These are phyloP conservation scores for Nitzschia sp. DNA, from an alignment of 108 stramenopile species.

Conservation along the genomic window DNA sequence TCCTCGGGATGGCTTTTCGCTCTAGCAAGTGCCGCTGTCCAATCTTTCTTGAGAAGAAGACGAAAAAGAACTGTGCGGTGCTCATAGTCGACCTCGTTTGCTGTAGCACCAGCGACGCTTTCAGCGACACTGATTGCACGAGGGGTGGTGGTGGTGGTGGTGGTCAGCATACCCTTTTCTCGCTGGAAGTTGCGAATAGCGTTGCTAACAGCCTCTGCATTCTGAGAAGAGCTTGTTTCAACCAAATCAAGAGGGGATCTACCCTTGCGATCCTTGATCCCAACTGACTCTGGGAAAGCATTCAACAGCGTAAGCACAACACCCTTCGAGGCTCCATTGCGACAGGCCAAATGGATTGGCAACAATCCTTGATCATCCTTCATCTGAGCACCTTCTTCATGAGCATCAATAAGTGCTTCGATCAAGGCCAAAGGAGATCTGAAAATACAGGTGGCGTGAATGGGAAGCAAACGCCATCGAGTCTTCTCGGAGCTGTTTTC, in stretches of 20 bases:
- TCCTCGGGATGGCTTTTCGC: constrained; percentile 70
- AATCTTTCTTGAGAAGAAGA: constrained; percentile 84
- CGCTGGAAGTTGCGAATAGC: constrained; percentile 62
- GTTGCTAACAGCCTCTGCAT: constrained; percentile 71
- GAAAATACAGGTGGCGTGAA: constrained; percentile 82
- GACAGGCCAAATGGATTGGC: constrained; percentile 83
- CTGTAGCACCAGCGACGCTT: not conserved
- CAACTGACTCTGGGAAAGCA: constrained; percentile 64
- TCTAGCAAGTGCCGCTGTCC: constrained; percentile 64
- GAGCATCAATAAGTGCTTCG: constrained; percentile 68
- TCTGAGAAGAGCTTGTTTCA: constrained; percentile 65
- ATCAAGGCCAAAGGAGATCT: constrained; percentile 75
- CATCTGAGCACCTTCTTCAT: constrained; percentile 73
- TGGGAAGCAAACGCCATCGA: constrained; percentile 76
- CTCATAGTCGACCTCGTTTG: constrained; percentile 84
- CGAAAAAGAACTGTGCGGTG: constrained; percentile 84
- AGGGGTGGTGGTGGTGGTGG: not conserved
- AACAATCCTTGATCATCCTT: constrained; percentile 92
- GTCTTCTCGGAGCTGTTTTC: constrained; percentile 58
- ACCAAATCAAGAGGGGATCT: constrained; percentile 74
- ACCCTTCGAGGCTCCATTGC: constrained; percentile 86
- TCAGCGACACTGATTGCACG: not conserved
- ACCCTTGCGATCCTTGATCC: constrained; percentile 79
- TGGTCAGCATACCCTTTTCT: constrained; percentile 23
- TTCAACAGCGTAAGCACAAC: constrained; percentile 73